Evolutionary conservation across 108 stramenopile genomes (phyloP).

Genomic region (Nitzschia sp.): DNA sequence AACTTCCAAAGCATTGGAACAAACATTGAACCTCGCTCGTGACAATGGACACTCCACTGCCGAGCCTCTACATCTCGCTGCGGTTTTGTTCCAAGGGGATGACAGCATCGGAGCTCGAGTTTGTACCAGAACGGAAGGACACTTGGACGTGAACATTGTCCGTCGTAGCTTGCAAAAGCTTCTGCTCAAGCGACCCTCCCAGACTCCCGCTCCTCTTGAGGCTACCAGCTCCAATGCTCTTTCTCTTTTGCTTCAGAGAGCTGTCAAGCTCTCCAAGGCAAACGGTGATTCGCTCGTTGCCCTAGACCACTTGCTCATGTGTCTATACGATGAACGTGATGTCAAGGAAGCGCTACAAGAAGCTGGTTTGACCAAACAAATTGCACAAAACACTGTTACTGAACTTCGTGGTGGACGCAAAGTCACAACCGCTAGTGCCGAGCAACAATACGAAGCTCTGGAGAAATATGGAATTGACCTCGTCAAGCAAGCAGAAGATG

Average conservation of each 20-base stretch:
- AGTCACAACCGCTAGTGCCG: slow-evolving; percentile 65
- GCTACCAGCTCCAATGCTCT: slow-evolving; percentile 51
- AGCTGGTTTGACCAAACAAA: slow-evolving; percentile 64
- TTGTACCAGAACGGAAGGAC: slow-evolving; percentile 34
- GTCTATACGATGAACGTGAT: slow-evolving; percentile 68
- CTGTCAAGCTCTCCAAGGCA: slow-evolving; percentile 60
- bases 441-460: slow-evolving; percentile 62
- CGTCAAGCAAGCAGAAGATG: slow-evolving; percentile 82
- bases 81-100: slow-evolving; percentile 56
- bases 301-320: slow-evolving; percentile 69
- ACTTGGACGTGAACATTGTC: slow-evolving; percentile 54
- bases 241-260: slow-evolving; percentile 58
- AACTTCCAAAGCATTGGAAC: slow-evolving; percentile 66
- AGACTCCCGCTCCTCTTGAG: slow-evolving; percentile 77
- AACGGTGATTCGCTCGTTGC: slow-evolving; percentile 81
- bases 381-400: slow-evolving; percentile 50
- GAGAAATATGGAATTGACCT: slow-evolving; percentile 73
- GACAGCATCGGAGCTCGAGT: slow-evolving; percentile 74
- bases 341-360: slow-evolving; percentile 48
- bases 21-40: slow-evolving; percentile 53
- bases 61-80: slow-evolving; percentile 75
- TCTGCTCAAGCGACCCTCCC: slow-evolving; percentile 68
- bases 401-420: slow-evolving; percentile 71
- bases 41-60: slow-evolving; percentile 76
- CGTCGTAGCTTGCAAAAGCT: slow-evolving; percentile 60